phyloP scores from a whole-genome alignment of 768 basidiomycete species.

The Pleurotus cornucopiae region DNA sequence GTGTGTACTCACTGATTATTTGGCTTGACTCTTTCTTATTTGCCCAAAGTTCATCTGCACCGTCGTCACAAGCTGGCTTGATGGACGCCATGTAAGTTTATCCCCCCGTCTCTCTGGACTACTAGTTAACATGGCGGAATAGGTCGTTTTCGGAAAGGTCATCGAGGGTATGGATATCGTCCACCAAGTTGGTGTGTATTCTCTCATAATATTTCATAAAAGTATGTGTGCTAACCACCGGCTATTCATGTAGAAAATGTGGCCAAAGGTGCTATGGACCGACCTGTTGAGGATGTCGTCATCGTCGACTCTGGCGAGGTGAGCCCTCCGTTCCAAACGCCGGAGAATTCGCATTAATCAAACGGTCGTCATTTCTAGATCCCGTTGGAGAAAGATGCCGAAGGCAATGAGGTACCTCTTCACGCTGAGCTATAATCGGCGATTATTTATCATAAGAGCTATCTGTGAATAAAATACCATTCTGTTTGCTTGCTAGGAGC shows the following conservation, averaged over 20 bases:
- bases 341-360: not conserved
- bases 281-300: slow-evolving; percentile 69
- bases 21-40: slow-evolving; percentile 7
- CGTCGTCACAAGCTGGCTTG: slow-evolving; percentile 81
- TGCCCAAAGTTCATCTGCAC: slow-evolving; percentile 85
- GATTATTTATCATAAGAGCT: slow-evolving; percentile 27
- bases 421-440: slow-evolving; percentile 87
- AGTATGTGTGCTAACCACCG: not conserved
- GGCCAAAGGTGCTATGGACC: slow-evolving; percentile 65
- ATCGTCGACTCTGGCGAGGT: slow-evolving; percentile 92
- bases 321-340: slow-evolving; percentile 10
- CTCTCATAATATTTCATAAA: not conserved
- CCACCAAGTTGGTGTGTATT: slow-evolving; percentile 57
- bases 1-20: slow-evolving; percentile 37
- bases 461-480: slow-evolving; percentile 47
- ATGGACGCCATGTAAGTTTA: slow-evolving; percentile 71
- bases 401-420: slow-evolving; percentile 88
- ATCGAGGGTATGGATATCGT: slow-evolving; percentile 92
- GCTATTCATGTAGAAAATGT: slow-evolving; percentile 59
- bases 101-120: not conserved
- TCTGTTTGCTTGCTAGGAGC: slow-evolving; percentile 46
- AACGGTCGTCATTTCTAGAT: slow-evolving; percentile 33
- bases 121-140: not conserved
- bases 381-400: slow-evolving; percentile 49
- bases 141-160: slow-evolving; percentile 93